These are phyloP conservation scores for Lecanicillium sp. DNA, from an alignment of 2,329 filamentous ascomycete genomes.

Conservation along the genomic window DNA sequence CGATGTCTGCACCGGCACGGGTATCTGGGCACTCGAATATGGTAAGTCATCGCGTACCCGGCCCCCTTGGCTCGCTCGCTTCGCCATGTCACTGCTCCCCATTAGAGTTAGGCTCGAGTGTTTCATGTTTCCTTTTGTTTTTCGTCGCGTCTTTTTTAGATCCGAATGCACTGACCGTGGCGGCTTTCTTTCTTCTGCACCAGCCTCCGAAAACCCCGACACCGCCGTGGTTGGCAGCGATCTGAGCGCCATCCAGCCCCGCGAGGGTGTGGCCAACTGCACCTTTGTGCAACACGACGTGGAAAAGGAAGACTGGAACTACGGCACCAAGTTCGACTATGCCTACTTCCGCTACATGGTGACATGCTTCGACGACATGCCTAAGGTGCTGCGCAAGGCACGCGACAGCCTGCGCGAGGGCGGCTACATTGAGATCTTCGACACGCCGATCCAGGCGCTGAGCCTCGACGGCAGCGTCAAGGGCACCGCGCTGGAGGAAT, in stretches of 20 bases:
- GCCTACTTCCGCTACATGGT: constrained; percentile 47
- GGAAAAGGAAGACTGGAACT: constrained; percentile 12
- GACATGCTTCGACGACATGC: constrained; percentile 45
- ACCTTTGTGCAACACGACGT: constrained; percentile 10
- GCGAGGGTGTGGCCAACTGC: constrained; percentile 4
- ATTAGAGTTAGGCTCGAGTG: neutral
- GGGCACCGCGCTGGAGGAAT: constrained; percentile 18
- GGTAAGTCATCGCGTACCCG: no score
- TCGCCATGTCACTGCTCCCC: no score
- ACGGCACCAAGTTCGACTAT: constrained; percentile 41
- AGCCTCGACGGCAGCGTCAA: constrained; percentile 12
- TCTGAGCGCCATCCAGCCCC: constrained; percentile 42
- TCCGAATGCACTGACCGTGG: neutral
- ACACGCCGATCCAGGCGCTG: constrained; percentile 23
- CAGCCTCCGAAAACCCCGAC: constrained; percentile 10
- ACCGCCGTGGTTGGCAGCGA: constrained; percentile 11
- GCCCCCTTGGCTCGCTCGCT: no score
- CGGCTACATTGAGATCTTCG: constrained; percentile 35
- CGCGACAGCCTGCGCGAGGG: constrained; percentile 37
- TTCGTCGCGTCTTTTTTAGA: neutral
- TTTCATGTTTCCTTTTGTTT: neutral
- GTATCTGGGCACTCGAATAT: constrained; percentile 47
- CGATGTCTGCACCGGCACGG: constrained; percentile 47
- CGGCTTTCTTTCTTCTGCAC: neutral
- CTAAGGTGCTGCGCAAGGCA: constrained; percentile 37